Percentiles rank a stretch among this genome's conserved stretches.
Evolutionary conservation across 305 asterid genomes (phyloP).

Genomic region (Plantago lanceolata): DNA sequence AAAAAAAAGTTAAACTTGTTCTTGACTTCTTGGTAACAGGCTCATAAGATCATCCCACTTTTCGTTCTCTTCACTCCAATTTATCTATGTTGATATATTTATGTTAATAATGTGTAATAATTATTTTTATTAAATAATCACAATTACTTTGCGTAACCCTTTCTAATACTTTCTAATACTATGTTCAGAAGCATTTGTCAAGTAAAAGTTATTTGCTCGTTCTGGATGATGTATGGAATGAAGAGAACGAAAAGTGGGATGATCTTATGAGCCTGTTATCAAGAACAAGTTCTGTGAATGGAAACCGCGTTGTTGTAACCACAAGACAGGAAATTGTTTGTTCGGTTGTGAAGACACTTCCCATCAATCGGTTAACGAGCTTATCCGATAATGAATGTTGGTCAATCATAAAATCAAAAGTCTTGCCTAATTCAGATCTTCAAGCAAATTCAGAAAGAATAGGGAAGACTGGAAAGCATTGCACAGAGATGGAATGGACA

Average conservation of each 20-base stretch:
- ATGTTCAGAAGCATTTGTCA: background rate
- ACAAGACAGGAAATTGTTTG: conserved; percentile 15
- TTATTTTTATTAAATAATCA: too few species aligned
- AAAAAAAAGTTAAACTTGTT: too few species aligned
- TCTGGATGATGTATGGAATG: conserved; percentile 34
- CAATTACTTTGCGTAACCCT: too few species aligned
- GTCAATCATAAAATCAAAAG: conserved; percentile 23
- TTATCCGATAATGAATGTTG: conserved; percentile 24
- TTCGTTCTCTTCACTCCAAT: conserved; percentile 16
- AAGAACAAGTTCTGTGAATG: conserved; percentile 11
- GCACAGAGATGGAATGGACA: conserved; percentile 26
- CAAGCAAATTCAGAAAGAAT: conserved; percentile 7
- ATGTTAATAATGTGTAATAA: too few species aligned
- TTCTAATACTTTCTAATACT: too few species aligned
- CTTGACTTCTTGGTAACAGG: background rate
- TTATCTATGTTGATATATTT: too few species aligned
- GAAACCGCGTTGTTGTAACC: conserved; percentile 28
- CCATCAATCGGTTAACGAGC: background rate
- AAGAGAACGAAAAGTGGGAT: conserved; percentile 7
- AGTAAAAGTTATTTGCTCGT: conserved; percentile 26
- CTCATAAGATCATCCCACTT: conserved; percentile 19
- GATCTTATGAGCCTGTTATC: conserved; percentile 2
- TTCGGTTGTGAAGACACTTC: background rate
- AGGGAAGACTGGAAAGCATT: conserved; percentile 15
- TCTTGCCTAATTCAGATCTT: background rate